phyloP scores from a whole-genome alignment of 2,329 filamentous ascomycete genomes.

The Fusarium irregulare region DNA sequence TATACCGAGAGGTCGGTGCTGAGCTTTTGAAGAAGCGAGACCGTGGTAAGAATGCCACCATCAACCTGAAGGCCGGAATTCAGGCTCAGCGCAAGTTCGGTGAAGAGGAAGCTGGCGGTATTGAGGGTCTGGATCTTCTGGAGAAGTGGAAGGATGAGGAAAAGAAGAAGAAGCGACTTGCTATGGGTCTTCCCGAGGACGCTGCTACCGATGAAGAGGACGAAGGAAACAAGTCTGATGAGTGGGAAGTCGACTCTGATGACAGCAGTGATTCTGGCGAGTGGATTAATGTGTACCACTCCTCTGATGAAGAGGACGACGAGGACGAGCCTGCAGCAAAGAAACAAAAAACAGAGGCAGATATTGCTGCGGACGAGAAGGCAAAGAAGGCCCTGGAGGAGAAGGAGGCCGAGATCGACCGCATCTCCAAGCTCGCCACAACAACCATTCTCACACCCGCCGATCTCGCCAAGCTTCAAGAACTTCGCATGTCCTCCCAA shows the following conservation, averaged over 20 bases:
- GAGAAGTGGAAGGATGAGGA: conserved; percentile 96
- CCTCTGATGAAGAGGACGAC: conserved; percentile 76
- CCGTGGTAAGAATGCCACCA: conserved; percentile 89
- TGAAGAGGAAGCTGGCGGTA: conserved; percentile 81
- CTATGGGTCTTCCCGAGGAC: conserved; percentile 73
- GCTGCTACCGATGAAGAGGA: conserved; percentile 70
- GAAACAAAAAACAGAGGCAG: conserved; percentile 53
- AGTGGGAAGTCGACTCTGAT: conserved; percentile 71
- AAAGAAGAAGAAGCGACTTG: conserved; percentile 76
- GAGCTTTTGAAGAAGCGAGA: conserved; percentile 91
- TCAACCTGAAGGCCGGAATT: conserved; percentile 81
- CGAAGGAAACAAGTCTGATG: conserved; percentile 64
- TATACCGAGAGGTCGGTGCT: conserved; percentile 92
- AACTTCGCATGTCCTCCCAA: conserved; percentile 80
- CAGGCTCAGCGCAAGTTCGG: conserved; percentile 83
- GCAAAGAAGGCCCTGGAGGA: conserved; percentile 51
- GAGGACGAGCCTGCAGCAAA: conserved; percentile 72
- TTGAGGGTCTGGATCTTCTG: conserved; percentile 91
- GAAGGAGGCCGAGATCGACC: conserved; percentile 58
- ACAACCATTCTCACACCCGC: conserved; percentile 95
- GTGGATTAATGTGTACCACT: conserved; percentile 93
- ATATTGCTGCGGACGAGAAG: conserved; percentile 55
- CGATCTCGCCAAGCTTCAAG: conserved; percentile 92
- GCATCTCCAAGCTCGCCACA: conserved; percentile 82
- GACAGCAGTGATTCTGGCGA: conserved; percentile 79